Evolutionary conservation across 352 stramenopile species (phyloP).

Genomic region (Phytophthora citrophthora): DNA sequence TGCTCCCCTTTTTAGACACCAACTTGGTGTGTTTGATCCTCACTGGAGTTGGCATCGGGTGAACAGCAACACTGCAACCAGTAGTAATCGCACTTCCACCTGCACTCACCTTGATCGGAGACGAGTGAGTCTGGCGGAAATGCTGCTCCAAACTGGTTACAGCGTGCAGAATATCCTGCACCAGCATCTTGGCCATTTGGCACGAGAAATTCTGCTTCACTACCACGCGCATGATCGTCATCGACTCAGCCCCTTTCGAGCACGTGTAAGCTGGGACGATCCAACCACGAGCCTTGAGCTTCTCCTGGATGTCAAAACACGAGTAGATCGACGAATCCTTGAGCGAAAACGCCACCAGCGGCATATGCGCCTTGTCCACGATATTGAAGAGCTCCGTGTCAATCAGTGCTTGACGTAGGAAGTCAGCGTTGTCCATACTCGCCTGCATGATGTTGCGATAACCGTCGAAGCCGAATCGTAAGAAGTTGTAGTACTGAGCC

Average conservation of each 20-base stretch:
- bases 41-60: not conserved
- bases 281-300: not conserved
- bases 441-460: not conserved
- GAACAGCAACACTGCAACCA: not conserved
- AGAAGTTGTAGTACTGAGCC: not conserved
- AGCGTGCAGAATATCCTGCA: not conserved
- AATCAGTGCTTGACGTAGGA: not conserved
- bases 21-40: not conserved
- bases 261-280: not conserved
- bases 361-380: not conserved
- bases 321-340: not conserved
- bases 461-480: not conserved
- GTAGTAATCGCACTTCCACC: not conserved
- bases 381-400: not conserved
- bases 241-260: not conserved
- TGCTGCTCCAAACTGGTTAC: not conserved
- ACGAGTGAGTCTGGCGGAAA: not conserved
- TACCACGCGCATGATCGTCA: not conserved
- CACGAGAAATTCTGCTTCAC: slow-evolving; percentile 1
- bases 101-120: not conserved
- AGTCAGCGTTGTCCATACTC: not conserved
- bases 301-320: not conserved
- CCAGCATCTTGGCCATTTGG: not conserved
- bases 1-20: not conserved
- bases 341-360: not conserved